Percentiles rank a stretch among this genome's conserved stretches.
Evolutionary conservation across 345 rosid genomes (phyloP).

Genomic region (Geranium brycei): DNA sequence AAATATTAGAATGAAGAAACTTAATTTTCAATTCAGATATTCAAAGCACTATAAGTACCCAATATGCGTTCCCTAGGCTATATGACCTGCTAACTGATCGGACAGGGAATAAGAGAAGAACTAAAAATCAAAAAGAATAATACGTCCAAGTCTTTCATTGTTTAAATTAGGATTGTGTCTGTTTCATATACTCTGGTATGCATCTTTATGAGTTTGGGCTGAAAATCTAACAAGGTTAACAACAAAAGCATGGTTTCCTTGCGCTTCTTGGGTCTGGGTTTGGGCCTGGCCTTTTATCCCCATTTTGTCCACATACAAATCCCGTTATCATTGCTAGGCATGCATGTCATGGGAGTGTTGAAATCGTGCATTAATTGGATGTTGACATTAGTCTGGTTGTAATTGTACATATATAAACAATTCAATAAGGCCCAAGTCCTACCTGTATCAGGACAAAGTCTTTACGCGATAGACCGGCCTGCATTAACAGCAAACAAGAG

Average conservation of each 20-base stretch:
- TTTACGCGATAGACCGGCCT: conserved; percentile 84
- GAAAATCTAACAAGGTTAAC: no score
- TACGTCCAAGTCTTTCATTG: no score
- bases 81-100: no score
- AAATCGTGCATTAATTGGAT: background rate
- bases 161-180: no score
- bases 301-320: background rate
- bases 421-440: conserved; percentile 11
- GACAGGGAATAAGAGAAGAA: no score
- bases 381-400: background rate
- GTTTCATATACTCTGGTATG: no score
- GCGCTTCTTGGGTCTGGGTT: background rate
- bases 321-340: background rate
- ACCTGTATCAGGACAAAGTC: conserved; percentile 89
- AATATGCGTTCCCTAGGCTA: no score
- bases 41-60: no score
- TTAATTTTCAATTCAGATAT: background rate
- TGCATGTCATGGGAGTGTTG: background rate
- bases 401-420: background rate
- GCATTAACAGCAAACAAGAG: conserved; percentile 15
- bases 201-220: no score
- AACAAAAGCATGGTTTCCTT: background rate
- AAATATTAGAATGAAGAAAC: conserved; percentile 1
- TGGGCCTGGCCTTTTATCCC: background rate
- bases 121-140: no score